phyloP scores from a whole-genome alignment of 2,329 filamentous ascomycete species.

The Fusarium sp. region DNA sequence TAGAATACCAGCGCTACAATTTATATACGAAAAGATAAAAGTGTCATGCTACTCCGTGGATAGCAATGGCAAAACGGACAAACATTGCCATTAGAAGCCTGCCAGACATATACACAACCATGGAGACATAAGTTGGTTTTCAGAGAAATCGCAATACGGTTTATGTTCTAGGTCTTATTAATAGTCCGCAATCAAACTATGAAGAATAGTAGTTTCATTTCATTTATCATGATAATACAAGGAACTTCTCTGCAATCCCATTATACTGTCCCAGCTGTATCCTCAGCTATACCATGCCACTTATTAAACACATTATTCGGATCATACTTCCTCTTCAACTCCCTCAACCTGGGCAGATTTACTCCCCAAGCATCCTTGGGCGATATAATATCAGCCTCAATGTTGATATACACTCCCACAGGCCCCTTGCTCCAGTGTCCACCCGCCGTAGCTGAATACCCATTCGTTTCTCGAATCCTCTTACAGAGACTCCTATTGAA shows the following conservation, averaged over 20 bases:
- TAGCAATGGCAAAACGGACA: background rate
- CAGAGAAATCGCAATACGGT: background rate
- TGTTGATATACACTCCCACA: conserved; percentile 48
- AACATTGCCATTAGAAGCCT: background rate
- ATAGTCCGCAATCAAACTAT: no score
- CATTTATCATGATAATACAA: no score
- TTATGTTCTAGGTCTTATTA: accelerated
- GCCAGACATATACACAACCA: background rate
- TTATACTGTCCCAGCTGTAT: background rate
- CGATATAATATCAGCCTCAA: conserved; percentile 40
- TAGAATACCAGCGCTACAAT: accelerated
- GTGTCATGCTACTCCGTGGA: background rate
- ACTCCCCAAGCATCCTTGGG: conserved; percentile 48
- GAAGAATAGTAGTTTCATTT: no score
- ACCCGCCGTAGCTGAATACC: conserved; percentile 33
- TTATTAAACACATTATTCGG: conserved; percentile 51
- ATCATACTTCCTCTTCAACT: conserved; percentile 52
- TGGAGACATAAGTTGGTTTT: accelerated
- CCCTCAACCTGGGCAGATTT: conserved; percentile 46
- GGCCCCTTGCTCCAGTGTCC: conserved; percentile 39
- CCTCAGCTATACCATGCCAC: conserved; percentile 41
- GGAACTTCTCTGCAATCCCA: background rate
- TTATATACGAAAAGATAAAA: accelerated
- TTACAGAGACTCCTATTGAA: conserved; percentile 53
- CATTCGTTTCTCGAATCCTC: conserved; percentile 41